Evolutionary conservation across 768 basidiomycete genomes (phyloP), one percentile per base, ranked within the genome.

Genomic region (Boletus rex-veris): DNA sequence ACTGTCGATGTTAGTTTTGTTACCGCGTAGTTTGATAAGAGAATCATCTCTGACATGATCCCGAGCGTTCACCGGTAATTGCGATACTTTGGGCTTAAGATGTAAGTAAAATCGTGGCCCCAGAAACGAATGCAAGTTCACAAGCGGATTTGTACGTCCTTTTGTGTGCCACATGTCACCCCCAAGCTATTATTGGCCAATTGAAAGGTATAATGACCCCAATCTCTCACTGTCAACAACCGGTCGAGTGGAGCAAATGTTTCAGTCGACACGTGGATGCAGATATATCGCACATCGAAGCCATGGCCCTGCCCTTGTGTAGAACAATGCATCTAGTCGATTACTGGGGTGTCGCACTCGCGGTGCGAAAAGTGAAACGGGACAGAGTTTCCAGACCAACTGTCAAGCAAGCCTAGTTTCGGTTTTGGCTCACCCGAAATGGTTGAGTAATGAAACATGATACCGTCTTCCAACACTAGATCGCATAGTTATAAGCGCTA

Each of bases 231-330:
- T 18, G n/a, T 46, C 35, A 16, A 54, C 55, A 60, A 57, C 51
- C 57, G 48, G 49, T 39, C 14, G 31, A 48, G 65, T 67, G 64
- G 65, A 67, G 65, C 30, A 50, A 41, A 54, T 39, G 59, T 62
- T 64, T 64, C 62, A 55, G 42, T 30, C 36, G 42, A 53, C 58
- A 53, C 36, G 45, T 54, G 58, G 52, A 44, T 30, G 39, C 21
- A 19, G 24, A 35, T 18, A 6, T 47, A 26, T 35, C 40, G 14
- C 15, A 42, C 7, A 11, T 19, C 21, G 33, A 35, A 14, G 35
- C 35, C 35, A 36, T 38, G 10, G 37, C 26, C 30, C 16, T 14
- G 36, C 9, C 33, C 51, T 50, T 42, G 41, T 30, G 38, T 5
- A 39, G 37, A 36, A 26, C 42, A 18, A 18, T 5, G 21, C 15